Evolutionary conservation across 2,329 filamentous ascomycete species (phyloP).

Genomic region (Aspergillus fumigatus): DNA sequence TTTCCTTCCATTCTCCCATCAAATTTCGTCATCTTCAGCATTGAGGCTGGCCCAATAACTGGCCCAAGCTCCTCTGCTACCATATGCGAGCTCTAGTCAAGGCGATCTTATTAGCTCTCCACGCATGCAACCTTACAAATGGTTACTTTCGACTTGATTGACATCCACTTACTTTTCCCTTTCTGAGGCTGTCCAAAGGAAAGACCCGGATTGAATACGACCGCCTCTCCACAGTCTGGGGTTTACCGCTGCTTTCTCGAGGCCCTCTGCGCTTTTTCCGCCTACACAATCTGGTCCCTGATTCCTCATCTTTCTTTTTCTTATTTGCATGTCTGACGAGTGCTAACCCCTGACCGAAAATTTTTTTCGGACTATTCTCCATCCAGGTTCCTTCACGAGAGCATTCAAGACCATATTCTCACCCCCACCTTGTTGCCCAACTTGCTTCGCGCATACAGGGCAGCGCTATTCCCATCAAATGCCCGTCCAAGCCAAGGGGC

Average conservation of each 20-base stretch:
- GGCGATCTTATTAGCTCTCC: constrained; percentile 27
- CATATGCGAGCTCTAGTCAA: constrained; percentile 14
- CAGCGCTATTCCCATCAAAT: constrained; percentile 82
- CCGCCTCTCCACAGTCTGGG: constrained; percentile 19
- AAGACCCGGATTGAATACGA: background rate
- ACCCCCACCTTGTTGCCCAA: constrained; percentile 61
- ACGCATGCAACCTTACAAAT: constrained; percentile 1
- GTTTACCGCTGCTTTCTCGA: constrained; percentile 4
- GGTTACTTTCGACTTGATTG: constrained; percentile 1
- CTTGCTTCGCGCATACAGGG: constrained; percentile 59
- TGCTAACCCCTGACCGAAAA: constrained; percentile 3
- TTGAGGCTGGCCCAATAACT: constrained; percentile 16
- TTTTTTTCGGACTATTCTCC: constrained; percentile 5
- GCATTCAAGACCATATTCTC: constrained; percentile 57
- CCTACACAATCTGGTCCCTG: constrained; percentile 10
- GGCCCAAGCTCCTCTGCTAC: constrained; percentile 29
- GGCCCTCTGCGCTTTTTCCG: background rate
- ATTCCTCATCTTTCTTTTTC: constrained; percentile 5
- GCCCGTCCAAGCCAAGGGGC: constrained; percentile 51
- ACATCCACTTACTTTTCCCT: background rate
- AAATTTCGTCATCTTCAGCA: constrained; percentile 16
- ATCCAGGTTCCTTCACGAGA: constrained; percentile 42
- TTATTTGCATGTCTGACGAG: background rate
- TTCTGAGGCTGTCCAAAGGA: background rate
- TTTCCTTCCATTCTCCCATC: background rate